Percentiles rank a stretch among this genome's conserved stretches.
phyloP scores from a whole-genome alignment of 1,284 basidiomycete species.

The Peniophora sp. region DNA sequence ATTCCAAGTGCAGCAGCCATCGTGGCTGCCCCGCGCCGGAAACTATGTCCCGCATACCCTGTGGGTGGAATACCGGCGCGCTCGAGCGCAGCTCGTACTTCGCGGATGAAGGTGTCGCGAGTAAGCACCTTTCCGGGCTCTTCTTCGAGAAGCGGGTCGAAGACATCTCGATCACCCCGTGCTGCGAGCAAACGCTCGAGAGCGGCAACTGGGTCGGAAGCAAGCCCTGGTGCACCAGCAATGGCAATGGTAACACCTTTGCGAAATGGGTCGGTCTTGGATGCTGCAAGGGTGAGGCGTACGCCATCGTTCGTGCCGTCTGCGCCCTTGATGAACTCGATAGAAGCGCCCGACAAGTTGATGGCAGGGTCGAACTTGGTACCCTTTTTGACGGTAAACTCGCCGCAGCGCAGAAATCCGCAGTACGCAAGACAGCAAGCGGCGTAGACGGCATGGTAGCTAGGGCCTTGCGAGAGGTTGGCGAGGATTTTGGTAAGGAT shows the following conservation, averaged over 20 bases:
- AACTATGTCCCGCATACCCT: background rate
- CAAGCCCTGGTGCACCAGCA: background rate
- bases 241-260: background rate
- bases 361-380: background rate
- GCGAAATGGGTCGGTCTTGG: background rate
- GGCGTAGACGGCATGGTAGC: background rate
- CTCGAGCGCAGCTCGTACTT: background rate
- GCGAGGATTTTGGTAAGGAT: slow-evolving; percentile 9
- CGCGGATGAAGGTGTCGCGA: background rate
- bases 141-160: background rate
- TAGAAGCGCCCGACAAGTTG: background rate
- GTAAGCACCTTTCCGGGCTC: background rate
- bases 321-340: background rate
- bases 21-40: background rate
- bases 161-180: background rate
- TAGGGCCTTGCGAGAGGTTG: background rate
- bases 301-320: background rate
- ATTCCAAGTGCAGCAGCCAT: too few species aligned
- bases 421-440: background rate
- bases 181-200: background rate
- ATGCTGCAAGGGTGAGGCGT: background rate
- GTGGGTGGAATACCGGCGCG: background rate
- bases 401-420: background rate
- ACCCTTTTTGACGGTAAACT: background rate
- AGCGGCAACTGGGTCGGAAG: background rate